Evolutionary conservation across 1,284 basidiomycete genomes (phyloP), one percentile per base, ranked within the genome.

Genomic region (Phellinidium pouzarii): DNA sequence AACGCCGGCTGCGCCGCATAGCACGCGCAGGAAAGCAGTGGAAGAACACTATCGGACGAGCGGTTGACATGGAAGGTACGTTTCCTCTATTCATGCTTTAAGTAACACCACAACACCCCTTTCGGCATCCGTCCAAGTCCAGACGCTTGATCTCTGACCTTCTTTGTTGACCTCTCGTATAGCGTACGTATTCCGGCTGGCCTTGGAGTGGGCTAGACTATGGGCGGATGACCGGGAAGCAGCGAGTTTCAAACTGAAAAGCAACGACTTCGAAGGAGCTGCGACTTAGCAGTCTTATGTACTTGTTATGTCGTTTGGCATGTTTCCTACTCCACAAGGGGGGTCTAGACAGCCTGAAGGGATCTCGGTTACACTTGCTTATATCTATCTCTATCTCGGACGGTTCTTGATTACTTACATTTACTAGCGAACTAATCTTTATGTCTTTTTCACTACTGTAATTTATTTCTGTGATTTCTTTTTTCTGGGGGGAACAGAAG

Each of bases 41-140:
- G 94, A 92, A 87, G 70, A 79, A 81, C 63, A 87, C 80, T 2
- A 75, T 91, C 44, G 90, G 88, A 34, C 71, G 91, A 55, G 82
- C 78, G 57, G 75, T 86, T 56, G 94, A 96, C 71, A 93, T 93
- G 91, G 89, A 95, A 78, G 82, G 89, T 88, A 59, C 62, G 81
- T 71, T 55, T 58, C 52, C 31, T 43, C 56, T 26, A n/a, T 49
- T 54, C 50, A 47, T 47, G 47, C 51, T 20, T 48, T 34, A 26
- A 17, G 3, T 20, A 6, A 6, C 3, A 7, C 3, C 7, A n/a
- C 3, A 17, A n/a, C 17, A 14, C 19, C 42, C 40, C 38, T 29
- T 11, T 23, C 8, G n/a, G 4, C 36, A 5, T 17, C 6, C 4
- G 14, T 48, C 47, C 14, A 40, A 38, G 17, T 48, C 14, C 25